Evolutionary conservation across 1,139 yeast species (phyloP).

Genomic region (Suhomyces chickasaworum): DNA sequence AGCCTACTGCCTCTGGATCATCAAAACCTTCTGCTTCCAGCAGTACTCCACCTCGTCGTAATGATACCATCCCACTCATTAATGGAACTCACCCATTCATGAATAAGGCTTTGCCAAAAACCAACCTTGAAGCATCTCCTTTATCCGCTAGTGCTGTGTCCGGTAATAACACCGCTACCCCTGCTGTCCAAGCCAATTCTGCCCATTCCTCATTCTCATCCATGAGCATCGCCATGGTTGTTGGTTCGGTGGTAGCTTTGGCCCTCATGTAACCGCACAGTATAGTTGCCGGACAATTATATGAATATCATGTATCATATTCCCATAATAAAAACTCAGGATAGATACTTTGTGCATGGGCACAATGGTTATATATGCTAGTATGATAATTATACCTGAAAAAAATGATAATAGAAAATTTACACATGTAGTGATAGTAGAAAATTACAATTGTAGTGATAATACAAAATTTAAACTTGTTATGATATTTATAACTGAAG

Average conservation of each 20-base stretch:
- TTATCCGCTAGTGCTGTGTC: constrained; percentile 7
- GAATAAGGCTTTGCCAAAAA: constrained; percentile 8
- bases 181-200: constrained; percentile 5
- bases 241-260: constrained; percentile 16
- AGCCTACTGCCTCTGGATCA: constrained; percentile 8
- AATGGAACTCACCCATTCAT: constrained; percentile 8
- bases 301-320: constrained; percentile 11
- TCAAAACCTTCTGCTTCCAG: constrained; percentile 5
- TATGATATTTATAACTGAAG: too few relatives aligned
- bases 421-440: background rate
- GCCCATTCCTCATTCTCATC: constrained; percentile 7
- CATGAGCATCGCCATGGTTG: constrained; percentile 11
- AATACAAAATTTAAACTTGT: too few relatives aligned
- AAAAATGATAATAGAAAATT: background rate
- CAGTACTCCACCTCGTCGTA: constrained; percentile 3
- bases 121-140: constrained; percentile 3
- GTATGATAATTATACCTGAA: constrained; percentile 8
- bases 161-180: constrained; percentile 6
- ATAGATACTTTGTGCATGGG: constrained; percentile 8
- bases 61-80: background rate
- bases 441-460: background rate
- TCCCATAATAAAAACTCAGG: constrained; percentile 11
- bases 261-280: constrained; percentile 16
- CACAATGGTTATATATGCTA: constrained; percentile 4
- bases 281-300: constrained; percentile 26